Evolutionary conservation across 1,139 yeast genomes (phyloP), one percentile per base, ranked within the genome.

Genomic region (Entelexis paramagnoliae): DNA sequence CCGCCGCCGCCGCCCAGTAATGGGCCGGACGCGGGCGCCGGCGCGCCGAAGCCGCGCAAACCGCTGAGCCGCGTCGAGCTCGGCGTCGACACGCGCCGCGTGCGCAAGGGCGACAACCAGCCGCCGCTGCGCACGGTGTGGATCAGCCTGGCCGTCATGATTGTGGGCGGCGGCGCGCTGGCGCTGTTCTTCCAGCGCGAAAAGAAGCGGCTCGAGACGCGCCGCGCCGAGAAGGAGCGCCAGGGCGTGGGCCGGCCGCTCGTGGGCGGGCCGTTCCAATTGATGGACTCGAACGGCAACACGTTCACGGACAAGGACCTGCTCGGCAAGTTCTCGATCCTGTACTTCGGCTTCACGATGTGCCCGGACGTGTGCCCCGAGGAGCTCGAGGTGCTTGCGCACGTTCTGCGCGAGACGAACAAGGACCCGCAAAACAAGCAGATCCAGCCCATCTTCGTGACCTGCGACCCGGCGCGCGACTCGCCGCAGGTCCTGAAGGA

Each of bases 301-400:
- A 69, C 67, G 19, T 91, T 89, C 66, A 85, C 96, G 1, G 79
- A 87, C 30, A 73, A 84, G 54, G 78, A 89, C 62, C 72, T 91
- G 64, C 70, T 77, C 58, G 93, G 91, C 45, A 80, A 78, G 66
- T 91, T 86, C 66, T 78, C 88, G 13, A 72, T 91, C 51, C 67
- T 91, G 17, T 91, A 91, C 68, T 91, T 91, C 69, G 98, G 98
- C 0, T 91, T 91, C 71, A 84, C 95, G 5, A 89, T 88, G 69
- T 91, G 98, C 69, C 98, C 98, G 8, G 98, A 91, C 68, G 88
- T 91, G 50, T 91, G 98, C 68, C 98, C 98, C 10, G 97, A 91
- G 65, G 98, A 91, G 67, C 76, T 91, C 58, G 98, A 91, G 65
- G 87, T 89, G 64, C 74, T 91, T 66, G 86, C 95, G 2, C 75